Evolutionary conservation across 345 rosid species (phyloP).

Genomic region (Salix arbutifolia): DNA sequence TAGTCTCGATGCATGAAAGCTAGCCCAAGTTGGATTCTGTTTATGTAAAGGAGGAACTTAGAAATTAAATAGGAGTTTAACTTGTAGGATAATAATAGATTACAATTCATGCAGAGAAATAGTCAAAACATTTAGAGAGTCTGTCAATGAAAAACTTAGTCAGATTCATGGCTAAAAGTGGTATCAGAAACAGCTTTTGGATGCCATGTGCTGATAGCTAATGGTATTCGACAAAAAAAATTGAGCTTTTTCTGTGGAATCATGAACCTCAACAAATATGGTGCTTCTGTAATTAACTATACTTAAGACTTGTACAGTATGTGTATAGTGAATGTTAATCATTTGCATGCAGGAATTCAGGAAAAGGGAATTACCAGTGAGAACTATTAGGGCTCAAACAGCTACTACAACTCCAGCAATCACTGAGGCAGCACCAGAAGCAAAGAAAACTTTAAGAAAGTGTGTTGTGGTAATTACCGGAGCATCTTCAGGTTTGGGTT

Average conservation of each 20-base stretch:
- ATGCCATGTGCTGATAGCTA: too few species aligned
- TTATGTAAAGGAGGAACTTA: too few species aligned
- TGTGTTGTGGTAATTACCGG: conserved; percentile 72
- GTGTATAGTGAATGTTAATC: not conserved
- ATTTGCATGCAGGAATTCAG: not conserved
- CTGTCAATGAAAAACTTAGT: not conserved
- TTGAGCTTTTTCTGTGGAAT: not conserved
- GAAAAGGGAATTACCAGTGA: conserved; percentile 41
- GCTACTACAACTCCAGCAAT: conserved; percentile 50
- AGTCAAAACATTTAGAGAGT: not conserved
- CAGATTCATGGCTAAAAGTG: not conserved
- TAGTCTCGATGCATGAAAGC: not conserved
- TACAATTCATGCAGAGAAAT: not conserved
- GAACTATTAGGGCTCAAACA: conserved; percentile 53
- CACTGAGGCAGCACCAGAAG: conserved; percentile 32
- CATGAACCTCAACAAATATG: not conserved
- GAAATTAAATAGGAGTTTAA: not conserved
- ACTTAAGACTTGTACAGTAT: not conserved
- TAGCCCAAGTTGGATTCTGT: not conserved
- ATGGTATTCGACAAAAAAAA: too few species aligned
- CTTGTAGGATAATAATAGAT: not conserved
- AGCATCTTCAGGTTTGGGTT: conserved; percentile 79
- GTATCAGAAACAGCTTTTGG: not conserved
- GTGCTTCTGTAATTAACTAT: not conserved
- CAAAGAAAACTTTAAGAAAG: conserved; percentile 76